Base-by-base conservation (phyloP, 2,329 filamentous ascomycete species). In the Trichoderma sp. region DNA sequence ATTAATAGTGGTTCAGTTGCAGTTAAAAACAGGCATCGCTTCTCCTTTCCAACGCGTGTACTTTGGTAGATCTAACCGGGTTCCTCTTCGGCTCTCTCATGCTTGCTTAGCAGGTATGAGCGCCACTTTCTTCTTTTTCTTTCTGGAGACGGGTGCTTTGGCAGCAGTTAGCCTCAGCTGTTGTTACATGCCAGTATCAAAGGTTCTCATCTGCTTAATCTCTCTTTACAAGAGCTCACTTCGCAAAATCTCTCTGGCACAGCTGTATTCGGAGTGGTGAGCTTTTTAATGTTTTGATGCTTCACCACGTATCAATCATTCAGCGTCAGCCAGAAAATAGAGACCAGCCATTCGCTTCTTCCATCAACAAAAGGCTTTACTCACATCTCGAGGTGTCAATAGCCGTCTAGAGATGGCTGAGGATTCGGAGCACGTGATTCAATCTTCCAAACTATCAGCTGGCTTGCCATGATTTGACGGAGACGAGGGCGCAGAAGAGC, bases 391-490 rank as follows among this genome's bases (percentile, higher is more conserved):
- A 27, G 43, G 70, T 66, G 68, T 71, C 70, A 70, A 57, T 70
- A 29, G 63, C 37, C 55, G 60, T 72, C 69, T 52, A 35, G 33
- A 14, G 33, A 4, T 35, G 72, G 49, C 40, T 74, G 76, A 19
- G 47, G 63, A 24, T 55, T 66, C 52, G 73, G 68, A 31, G 71
- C 73, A 72, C 70, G 71, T 68, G 72, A 59, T 71, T 75, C 74
- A 75, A 75, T 77, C 78, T 78, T 79, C 75, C 72, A 72, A 83
- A 84, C 79, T 79, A 87, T 89, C 87, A 88, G 84, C 85, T 77
- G 83, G 83, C 79, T 81, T 86, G 79, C 83, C 78, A 81, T 80
- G 83, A 76, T 78, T 77, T 77, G 81, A 82, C 78, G 83, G 81
- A 76, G 80, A 79, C 78, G 83, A 83, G 76, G 85, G 85, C 76